A percentile compares a stretch with the other conserved stretches of the same genome.
Evolutionary conservation across 31 red algal species (phyloP).

Genomic region (Endocladia muricata): DNA sequence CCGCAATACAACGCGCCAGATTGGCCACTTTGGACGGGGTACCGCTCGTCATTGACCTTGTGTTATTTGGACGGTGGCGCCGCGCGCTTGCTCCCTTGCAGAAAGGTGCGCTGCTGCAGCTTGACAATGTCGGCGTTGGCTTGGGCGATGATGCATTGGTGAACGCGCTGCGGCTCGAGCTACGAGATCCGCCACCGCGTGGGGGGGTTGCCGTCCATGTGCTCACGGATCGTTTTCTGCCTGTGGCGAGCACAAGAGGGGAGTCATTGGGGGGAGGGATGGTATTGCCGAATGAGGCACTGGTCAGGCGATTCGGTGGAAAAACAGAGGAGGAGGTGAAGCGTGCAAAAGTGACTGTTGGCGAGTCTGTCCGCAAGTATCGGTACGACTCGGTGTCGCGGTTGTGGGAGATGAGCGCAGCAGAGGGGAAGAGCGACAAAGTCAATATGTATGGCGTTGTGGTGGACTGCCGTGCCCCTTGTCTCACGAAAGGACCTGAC

Average conservation of each 20-base stretch:
- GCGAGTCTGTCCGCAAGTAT: neutral
- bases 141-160: neutral
- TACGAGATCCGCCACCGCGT: neutral
- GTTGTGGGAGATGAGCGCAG: neutral
- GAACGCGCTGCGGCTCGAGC: neutral
- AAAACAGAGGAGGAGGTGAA: neutral
- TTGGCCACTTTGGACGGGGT: too few relatives aligned
- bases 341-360: neutral
- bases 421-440: constrained; percentile 11
- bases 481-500: constrained; percentile 19
- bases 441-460: constrained; percentile 46
- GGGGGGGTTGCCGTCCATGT: neutral
- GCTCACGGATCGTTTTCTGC: constrained; percentile 1
- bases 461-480: constrained; percentile 44
- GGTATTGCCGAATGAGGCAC: neutral
- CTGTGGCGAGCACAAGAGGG: neutral
- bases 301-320: too few relatives aligned
- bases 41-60: neutral
- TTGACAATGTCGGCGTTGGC: neutral
- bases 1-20: too few relatives aligned
- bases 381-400: neutral
- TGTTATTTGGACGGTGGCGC: constrained; percentile 2
- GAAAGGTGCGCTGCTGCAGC: neutral
- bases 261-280: neutral
- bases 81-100: neutral